Evolutionary conservation across 176 grass and related monocot genomes (phyloP), one percentile per base, ranked within the genome.

Genomic region (Rhynchospora tenuis): DNA sequence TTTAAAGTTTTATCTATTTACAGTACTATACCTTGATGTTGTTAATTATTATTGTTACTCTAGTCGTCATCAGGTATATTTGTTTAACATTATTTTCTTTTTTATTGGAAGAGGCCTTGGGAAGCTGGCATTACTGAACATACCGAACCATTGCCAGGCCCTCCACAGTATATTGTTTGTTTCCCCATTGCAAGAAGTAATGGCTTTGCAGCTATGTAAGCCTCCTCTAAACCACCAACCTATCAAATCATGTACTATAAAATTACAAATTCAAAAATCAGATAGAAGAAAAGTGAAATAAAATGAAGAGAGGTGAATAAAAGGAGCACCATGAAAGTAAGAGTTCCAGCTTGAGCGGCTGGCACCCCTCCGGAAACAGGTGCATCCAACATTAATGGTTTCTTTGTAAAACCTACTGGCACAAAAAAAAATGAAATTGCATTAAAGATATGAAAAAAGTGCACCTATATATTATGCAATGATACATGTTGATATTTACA

Each of bases 281-380:
- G 26, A 73, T 83, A 59, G 55, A 16, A 16, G 20, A 44, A 42
- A 81, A 90, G 2, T 38, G 33, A 60, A 90, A 38, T 47, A 48
- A 80, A 5, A 51, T 86, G n/a, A 48, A 72, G 19, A 64, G 20
- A 70, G 33, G 33, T 24, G 0, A 89, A 60, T 10, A 15, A 83
- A 80, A 44, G 45, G 70, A 80, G 27, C 90, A 98, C 95, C 95
- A 98, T 98, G 84, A 98, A 98, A 75, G 92, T 91, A 57, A 98
- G 92, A 45, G 89, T 89, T 58, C 92, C 90, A 71, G 90, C 82
- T 89, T 98, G 87, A 88, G 95, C 95, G 5, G 95, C 95, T 80
- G 92, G 95, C 71, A 98, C 95, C 57, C 95, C 95, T 90, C 95
- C 95, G 4, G 95, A 98, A 4, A 98, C 95, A 15, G 92, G 92